These are phyloP conservation scores for Candolleomyces aberdarensis DNA, from an alignment of 768 basidiomycete species.

Conservation along the genomic window DNA sequence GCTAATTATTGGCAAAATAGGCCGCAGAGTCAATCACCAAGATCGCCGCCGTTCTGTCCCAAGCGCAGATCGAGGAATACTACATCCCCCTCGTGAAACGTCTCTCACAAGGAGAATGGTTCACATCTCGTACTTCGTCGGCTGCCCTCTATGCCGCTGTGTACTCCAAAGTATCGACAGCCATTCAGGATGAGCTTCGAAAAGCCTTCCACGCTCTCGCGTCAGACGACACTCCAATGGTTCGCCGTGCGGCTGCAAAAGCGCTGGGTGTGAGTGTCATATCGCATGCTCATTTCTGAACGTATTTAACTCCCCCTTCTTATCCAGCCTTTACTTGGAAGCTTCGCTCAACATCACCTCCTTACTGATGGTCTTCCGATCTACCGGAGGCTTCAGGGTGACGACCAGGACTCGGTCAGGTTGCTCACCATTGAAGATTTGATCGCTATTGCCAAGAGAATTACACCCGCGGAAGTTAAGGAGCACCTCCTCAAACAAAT, in stretches of 20 bases:
- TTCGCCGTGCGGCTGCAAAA: constrained; percentile 92
- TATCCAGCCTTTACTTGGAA: constrained; percentile 70
- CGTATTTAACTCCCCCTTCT: constrained; percentile 14
- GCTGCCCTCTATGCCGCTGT: constrained; percentile 91
- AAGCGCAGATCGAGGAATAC: constrained; percentile 79
- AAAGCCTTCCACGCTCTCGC: constrained; percentile 80
- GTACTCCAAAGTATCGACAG: constrained; percentile 73
- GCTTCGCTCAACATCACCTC: constrained; percentile 77
- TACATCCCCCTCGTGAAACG: constrained; percentile 91
- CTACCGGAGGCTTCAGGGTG: constrained; percentile 89
- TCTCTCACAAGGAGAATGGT: constrained; percentile 94
- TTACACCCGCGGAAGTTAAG: constrained; percentile 87
- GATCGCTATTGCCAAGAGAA: constrained; percentile 84
- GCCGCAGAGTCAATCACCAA: constrained; percentile 96
- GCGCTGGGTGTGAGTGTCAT: constrained; percentile 81
- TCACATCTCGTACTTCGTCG: constrained; percentile 95
- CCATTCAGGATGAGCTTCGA: constrained; percentile 83
- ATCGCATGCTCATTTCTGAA: background rate
- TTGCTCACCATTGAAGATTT: constrained; percentile 93
- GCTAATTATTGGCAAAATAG: constrained; percentile 36
- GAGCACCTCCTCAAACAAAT: constrained; percentile 87
- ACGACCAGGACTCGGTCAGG: constrained; percentile 98
- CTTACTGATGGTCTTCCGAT: constrained; percentile 86
- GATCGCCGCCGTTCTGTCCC: constrained; percentile 73
- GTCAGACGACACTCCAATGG: constrained; percentile 98